Evolutionary conservation across 2,329 filamentous ascomycete species (phyloP).

Genomic region (Triangularia setosa): DNA sequence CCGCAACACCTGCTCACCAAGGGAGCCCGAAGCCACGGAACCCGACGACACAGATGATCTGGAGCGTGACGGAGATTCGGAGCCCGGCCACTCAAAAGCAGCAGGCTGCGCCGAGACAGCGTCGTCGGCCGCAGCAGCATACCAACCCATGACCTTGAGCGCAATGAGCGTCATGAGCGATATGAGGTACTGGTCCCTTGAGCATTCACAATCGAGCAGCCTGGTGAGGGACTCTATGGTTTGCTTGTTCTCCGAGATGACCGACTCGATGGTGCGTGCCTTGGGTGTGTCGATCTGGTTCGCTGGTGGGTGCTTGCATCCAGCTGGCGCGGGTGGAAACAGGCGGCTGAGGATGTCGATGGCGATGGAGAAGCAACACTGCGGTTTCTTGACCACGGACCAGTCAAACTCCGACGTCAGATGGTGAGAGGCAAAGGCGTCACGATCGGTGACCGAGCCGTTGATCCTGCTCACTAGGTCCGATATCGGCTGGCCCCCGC

Average conservation of each 20-base stretch:
- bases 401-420: too few relatives aligned
- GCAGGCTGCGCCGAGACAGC: too few relatives aligned
- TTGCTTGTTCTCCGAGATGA: conserved; percentile 30
- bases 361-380: conserved; percentile 1
- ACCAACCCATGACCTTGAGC: conserved; percentile 34
- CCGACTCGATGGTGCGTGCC: conserved; percentile 15
- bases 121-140: conserved; percentile 26
- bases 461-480: not conserved
- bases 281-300: not conserved
- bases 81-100: not conserved
- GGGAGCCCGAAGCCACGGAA: not conserved
- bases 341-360: conserved; percentile 18
- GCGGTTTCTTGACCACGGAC: too few relatives aligned
- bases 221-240: conserved; percentile 29
- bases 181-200: conserved; percentile 32
- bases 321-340: conserved; percentile 14
- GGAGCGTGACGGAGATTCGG: not conserved
- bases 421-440: not conserved
- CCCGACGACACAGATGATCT: not conserved
- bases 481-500: not conserved
- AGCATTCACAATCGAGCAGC: conserved; percentile 34
- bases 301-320: not conserved
- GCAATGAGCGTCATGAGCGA: conserved; percentile 32
- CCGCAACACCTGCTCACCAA: conserved; percentile 6
- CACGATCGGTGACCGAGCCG: not conserved